Evolutionary conservation across 2,329 filamentous ascomycete species (phyloP).

Genomic region (Talaromyces islandicus): DNA sequence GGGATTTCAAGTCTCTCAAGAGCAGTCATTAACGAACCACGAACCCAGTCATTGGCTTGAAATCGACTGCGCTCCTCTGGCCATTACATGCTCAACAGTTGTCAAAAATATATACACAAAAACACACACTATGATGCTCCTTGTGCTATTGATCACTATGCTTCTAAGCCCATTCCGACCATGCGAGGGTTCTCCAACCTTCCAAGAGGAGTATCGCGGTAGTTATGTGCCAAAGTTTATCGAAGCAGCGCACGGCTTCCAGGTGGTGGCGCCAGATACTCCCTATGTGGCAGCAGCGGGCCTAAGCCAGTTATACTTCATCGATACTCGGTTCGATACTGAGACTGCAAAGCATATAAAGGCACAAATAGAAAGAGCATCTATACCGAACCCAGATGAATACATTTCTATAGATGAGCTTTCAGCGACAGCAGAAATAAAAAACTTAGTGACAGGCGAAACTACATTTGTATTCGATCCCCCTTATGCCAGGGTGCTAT

Average conservation of each 20-base stretch:
- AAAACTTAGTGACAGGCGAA: constrained; percentile 8
- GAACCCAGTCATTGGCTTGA: too few species aligned
- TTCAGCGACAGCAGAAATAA: constrained; percentile 10
- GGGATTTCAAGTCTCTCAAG: too few species aligned
- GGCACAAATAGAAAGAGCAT: constrained; percentile 10
- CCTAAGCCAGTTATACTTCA: too few species aligned
- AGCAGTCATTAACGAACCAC: too few species aligned
- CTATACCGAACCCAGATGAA: neutral
- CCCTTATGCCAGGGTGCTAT: constrained; percentile 9
- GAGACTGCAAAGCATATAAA: too few species aligned
- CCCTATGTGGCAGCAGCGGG: constrained; percentile 10
- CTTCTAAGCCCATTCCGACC: constrained; percentile 2
- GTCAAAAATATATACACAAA: too few species aligned
- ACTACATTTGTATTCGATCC: constrained; percentile 13
- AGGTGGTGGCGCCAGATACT: constrained; percentile 12
- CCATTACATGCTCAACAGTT: too few species aligned
- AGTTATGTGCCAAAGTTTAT: constrained; percentile 10
- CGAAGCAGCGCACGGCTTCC: constrained; percentile 6
- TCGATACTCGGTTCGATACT: too few species aligned
- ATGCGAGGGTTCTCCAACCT: constrained; percentile 6
- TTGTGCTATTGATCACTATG: neutral
- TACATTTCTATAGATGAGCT: constrained; percentile 13
- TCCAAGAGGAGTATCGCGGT: constrained; percentile 10
- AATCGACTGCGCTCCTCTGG: too few species aligned
- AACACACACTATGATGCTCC: too few species aligned